A percentile compares a stretch with the other conserved stretches of the same genome.
These are phyloP conservation scores for Talaromyces sp. DNA, from an alignment of 2,329 filamentous ascomycete species.

Conservation along the genomic window DNA sequence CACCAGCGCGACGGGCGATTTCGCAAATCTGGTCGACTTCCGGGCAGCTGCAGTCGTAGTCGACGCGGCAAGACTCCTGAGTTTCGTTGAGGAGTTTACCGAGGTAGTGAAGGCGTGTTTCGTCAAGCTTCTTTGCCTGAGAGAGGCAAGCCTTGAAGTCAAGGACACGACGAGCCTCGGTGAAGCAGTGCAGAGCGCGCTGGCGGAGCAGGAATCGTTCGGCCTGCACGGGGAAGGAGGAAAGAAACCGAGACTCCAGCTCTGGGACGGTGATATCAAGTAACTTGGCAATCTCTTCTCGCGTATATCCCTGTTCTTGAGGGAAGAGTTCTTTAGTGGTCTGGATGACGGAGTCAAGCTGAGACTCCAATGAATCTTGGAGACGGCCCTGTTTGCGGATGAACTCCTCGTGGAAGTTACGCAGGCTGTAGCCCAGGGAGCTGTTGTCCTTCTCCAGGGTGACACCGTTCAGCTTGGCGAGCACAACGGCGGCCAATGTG, in stretches of 20 bases:
- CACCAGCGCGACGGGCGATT: conserved; percentile 70
- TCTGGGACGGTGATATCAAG: conserved; percentile 64
- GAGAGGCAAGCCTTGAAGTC: conserved; percentile 73
- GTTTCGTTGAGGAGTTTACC: conserved; percentile 84
- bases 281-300: conserved; percentile 71
- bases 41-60: conserved; percentile 87
- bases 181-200: conserved; percentile 84
- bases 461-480: conserved; percentile 55
- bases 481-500: conserved; percentile 70
- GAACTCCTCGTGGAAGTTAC: conserved; percentile 79
- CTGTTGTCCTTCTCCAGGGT: conserved; percentile 71
- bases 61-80: conserved; percentile 76
- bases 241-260: conserved; percentile 72
- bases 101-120: conserved; percentile 65
- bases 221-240: conserved; percentile 81
- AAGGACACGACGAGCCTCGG: conserved; percentile 79
- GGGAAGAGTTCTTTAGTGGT: conserved; percentile 66
- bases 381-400: conserved; percentile 51
- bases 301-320: conserved; percentile 77
- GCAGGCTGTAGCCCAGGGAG: conserved; percentile 75
- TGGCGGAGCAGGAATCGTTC: conserved; percentile 82
- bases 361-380: conserved; percentile 51
- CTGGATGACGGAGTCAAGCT: conserved; percentile 67
- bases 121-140: conserved; percentile 47
- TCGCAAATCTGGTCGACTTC: conserved; percentile 86